Percentiles rank a stretch among this genome's conserved stretches.
Evolutionary conservation across 345 rosid genomes (phyloP).

Genomic region (Nasturtium officinale): DNA sequence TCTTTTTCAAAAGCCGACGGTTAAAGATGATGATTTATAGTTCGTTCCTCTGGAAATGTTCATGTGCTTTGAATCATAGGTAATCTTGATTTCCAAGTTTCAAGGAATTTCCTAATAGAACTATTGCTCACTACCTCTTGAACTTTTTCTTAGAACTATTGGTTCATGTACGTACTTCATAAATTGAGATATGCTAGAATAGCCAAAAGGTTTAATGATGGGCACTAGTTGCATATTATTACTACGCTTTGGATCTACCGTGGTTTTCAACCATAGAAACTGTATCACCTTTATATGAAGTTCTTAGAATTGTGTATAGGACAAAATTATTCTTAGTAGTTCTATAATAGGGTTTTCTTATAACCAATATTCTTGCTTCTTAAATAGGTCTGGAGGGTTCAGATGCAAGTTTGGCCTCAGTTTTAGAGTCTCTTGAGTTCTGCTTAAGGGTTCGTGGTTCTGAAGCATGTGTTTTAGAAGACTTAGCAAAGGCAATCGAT

Average conservation of each 20-base stretch:
- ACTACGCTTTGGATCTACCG: not conserved
- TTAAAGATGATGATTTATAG: not conserved
- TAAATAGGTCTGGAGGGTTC: slow-evolving; percentile 81
- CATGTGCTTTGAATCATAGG: not conserved
- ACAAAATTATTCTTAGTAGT: not conserved
- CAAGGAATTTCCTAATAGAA: not conserved
- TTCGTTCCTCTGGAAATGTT: not conserved
- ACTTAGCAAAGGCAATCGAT: slow-evolving; percentile 83
- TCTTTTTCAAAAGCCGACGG: not conserved
- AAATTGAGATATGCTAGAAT: slow-evolving; percentile 9
- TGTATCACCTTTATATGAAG: not conserved
- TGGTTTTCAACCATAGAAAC: not conserved
- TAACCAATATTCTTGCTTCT: slow-evolving; percentile 5
- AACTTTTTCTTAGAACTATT: not conserved
- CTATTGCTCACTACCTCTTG: not conserved
- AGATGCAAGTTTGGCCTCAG: slow-evolving; percentile 87
- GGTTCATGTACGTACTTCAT: not conserved
- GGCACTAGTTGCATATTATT: not conserved
- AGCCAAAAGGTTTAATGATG: not conserved
- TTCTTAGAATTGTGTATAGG: not conserved
- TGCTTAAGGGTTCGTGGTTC: slow-evolving; percentile 91
- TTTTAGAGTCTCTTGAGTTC: slow-evolving; percentile 84
- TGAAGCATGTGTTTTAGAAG: slow-evolving; percentile 88
- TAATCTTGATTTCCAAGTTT: not conserved
- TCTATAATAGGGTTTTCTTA: not conserved